Conservation (phyloP, 2,329 filamentous ascomycete species). For the Diaporthe ilicicola region DNA sequence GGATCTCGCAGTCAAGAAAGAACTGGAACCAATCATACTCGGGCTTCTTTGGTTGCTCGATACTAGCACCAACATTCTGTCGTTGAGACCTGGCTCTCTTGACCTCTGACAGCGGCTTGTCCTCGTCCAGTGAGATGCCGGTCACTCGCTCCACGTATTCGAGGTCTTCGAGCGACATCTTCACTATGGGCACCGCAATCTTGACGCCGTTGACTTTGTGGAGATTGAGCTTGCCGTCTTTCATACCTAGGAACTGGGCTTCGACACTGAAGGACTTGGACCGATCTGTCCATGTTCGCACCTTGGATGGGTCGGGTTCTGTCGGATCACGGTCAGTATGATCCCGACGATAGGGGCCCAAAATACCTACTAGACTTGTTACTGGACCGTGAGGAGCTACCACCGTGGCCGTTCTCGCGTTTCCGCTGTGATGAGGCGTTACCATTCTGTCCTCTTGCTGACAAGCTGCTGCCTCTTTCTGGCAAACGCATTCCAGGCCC, state of each 20-base stretch:
- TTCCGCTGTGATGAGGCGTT: slow-evolving; percentile 74
- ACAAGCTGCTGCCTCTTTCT: slow-evolving; percentile 81
- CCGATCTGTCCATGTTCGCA: slow-evolving; percentile 93
- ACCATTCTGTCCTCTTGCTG: slow-evolving; percentile 72
- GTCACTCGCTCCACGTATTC: slow-evolving; percentile 92
- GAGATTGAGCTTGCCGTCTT: slow-evolving; percentile 95
- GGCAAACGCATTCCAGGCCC: slow-evolving; percentile 79
- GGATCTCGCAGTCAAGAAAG: slow-evolving; percentile 91
- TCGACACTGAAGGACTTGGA: slow-evolving; percentile 97
- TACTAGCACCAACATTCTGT: slow-evolving; percentile 62
- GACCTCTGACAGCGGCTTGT: slow-evolving; percentile 90
- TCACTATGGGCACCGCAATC: slow-evolving; percentile 92
- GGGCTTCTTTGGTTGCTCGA: slow-evolving; percentile 69
- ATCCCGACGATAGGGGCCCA: background rate
- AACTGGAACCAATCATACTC: slow-evolving; percentile 99
- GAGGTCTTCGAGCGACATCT: slow-evolving; percentile 95
- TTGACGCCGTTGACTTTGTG: slow-evolving; percentile 99
- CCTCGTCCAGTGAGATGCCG: slow-evolving; percentile 91
- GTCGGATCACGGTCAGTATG: slow-evolving; percentile 26
- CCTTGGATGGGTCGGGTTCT: slow-evolving; percentile 86
- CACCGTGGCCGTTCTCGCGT: slow-evolving; percentile 71
- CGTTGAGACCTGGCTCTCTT: slow-evolving; percentile 58
- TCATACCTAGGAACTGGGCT: slow-evolving; percentile 92
- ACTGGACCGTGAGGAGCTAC: slow-evolving; percentile 59
- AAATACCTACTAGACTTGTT: slow-evolving; percentile 78